Percentiles rank a stretch among this genome's conserved stretches.
Conservation (phyloP, 2,329 filamentous ascomycete species). For the Acrocalymma vagum region DNA sequence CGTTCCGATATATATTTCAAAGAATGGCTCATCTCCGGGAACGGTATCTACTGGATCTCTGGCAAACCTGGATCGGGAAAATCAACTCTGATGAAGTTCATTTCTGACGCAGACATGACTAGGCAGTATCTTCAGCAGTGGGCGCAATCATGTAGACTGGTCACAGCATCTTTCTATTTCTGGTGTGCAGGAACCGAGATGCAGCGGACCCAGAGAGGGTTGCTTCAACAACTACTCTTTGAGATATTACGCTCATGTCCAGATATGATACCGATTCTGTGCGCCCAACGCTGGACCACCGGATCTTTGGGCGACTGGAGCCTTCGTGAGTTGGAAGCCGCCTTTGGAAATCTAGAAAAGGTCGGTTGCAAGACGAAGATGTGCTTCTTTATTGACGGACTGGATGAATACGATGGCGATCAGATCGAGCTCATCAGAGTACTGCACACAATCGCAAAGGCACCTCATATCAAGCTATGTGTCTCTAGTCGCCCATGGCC, state of each 20-base stretch:
- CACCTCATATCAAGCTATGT: conserved; percentile 13
- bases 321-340: neutral
- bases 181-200: conserved; percentile 50
- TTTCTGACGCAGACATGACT: conserved; percentile 39
- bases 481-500: conserved; percentile 18
- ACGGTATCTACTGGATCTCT: conserved; percentile 43
- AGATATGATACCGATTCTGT: conserved; percentile 1
- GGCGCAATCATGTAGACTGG: conserved; percentile 36
- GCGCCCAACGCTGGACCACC: neutral
- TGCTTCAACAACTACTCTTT: conserved; percentile 49
- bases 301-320: neutral
- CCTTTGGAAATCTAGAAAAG: neutral
- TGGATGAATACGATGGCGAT: conserved; percentile 22
- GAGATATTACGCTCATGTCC: conserved; percentile 28
- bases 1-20: conserved; percentile 6
- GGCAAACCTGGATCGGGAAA: conserved; percentile 59
- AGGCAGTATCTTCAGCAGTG: conserved; percentile 41
- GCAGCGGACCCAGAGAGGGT: conserved; percentile 53
- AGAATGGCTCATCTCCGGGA: conserved; percentile 9
- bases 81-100: conserved; percentile 58
- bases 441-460: conserved; percentile 17
- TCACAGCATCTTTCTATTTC: conserved; percentile 52
- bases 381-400: conserved; percentile 24
- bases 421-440: conserved; percentile 16
- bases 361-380: neutral